Base-by-base conservation (phyloP, 108 stramenopile genomes). In the Cyclostephanos tholiformis region DNA sequence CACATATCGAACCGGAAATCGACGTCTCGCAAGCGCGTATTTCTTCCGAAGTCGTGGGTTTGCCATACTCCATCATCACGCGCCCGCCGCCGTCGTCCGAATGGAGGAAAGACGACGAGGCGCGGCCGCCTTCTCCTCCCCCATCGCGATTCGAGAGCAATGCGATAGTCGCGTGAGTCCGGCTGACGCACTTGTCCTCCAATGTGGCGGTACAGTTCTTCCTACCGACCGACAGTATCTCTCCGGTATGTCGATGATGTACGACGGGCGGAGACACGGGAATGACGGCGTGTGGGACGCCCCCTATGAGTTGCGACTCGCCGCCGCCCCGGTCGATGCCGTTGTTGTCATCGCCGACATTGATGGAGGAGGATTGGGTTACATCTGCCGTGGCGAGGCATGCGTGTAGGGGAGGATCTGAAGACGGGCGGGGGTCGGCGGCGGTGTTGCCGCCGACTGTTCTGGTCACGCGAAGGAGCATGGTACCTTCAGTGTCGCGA, bases 121-220 rank as follows among this genome's bases (percentile, higher is more conserved):
- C 29, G 35, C 13, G 35, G 17, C 0, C 23, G 7, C 19, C 2
- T 38, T 26, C 10, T 35, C 22, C 9, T 29, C 13, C 22, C 44
- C 27, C 2, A 36, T n/a, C 16, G 68, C 43, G 48, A 51, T 80
- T 56, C 32, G 75, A 69, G 5, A 83, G 12, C 46, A 83, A 60
- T 22, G 61, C 68, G 29, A 83, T 65, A 10, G 63, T 39, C 26
- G 75, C 78, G 65, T 83, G 82, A 32, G 43, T 50, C 20, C 82
- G 74, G 27, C 78, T 80, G 12, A 83, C 79, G 52, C 82, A 83
- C 74, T 76, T 75, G 69, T 83, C 82, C 19, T 83, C 75, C 38
- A 80, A 53, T 6, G 53, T 72, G 2, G 64, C 27, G 9, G 36
- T 43, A 38, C 59, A 69, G 38, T 80, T 65, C 53, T 80, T 83